Conservation (phyloP, 768 basidiomycete genomes). For the Gymnopilus dilepis region DNA sequence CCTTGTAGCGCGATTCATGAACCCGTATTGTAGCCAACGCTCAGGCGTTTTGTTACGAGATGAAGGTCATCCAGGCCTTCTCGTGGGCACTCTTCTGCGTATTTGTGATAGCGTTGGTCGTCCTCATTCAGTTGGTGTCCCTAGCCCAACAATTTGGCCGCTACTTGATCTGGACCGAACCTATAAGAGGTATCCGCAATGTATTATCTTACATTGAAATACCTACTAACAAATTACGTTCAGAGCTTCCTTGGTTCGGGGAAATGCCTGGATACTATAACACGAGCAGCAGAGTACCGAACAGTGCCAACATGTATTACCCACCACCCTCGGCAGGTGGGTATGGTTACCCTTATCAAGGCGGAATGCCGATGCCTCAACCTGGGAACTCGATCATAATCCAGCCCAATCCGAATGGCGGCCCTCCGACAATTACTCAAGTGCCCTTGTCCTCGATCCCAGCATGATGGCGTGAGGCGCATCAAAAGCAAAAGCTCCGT, state of each 20-base stretch:
- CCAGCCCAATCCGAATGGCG: conserved; percentile 67
- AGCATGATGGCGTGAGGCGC: conserved; percentile 24
- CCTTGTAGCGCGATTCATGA: neutral
- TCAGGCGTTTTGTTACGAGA: conserved; percentile 71
- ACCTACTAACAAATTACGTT: too few species aligned
- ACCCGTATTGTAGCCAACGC: conserved; percentile 50
- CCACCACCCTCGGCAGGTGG: conserved; percentile 40
- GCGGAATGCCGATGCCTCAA: conserved; percentile 28
- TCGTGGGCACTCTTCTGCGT: conserved; percentile 74
- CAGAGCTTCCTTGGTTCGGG: conserved; percentile 81
- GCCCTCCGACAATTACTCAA: conserved; percentile 64
- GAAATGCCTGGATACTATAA: conserved; percentile 71
- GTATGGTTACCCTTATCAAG: conserved; percentile 30
- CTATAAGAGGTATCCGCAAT: conserved; percentile 49
- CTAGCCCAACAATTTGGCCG: conserved; percentile 61
- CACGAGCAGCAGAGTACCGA: conserved; percentile 34
- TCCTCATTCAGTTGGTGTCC: conserved; percentile 61
- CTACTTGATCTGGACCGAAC: conserved; percentile 60
- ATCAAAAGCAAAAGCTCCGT: conserved; percentile 10
- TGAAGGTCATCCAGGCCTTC: conserved; percentile 80
- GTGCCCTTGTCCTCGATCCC: conserved; percentile 44
- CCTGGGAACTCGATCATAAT: conserved; percentile 72
- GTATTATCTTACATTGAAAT: too few species aligned
- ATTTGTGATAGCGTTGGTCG: conserved; percentile 51
- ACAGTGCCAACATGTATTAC: conserved; percentile 35